These are phyloP conservation scores for Lyophyllum atratum DNA, from an alignment of 768 basidiomycete species.

Conservation along the genomic window DNA sequence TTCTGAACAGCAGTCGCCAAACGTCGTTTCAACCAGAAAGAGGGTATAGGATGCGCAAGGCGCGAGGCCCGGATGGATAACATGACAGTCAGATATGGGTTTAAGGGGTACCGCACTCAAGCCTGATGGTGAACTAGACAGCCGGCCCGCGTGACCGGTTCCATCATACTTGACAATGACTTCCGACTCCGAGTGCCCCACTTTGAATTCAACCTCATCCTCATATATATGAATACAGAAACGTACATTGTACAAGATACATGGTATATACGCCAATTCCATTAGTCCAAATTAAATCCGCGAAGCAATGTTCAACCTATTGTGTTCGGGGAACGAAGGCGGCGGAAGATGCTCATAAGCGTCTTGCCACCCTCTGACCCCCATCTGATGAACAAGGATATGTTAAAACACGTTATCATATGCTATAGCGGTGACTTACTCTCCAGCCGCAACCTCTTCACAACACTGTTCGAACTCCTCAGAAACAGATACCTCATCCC, in stretches of 20 bases:
- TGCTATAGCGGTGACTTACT: conserved; percentile 44
- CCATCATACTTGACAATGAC: not conserved
- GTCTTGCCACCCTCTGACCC: conserved; percentile 72
- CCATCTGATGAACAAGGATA: conserved; percentile 47
- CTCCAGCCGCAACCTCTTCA: conserved; percentile 71
- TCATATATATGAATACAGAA: not conserved
- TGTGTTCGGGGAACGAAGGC: conserved; percentile 58
- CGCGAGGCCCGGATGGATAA: conserved; percentile 25
- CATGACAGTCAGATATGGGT: conserved; percentile 19
- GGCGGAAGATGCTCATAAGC: conserved; percentile 64
- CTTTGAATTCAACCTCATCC: too few species aligned
- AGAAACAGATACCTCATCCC: conserved; percentile 67
- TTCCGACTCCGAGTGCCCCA: too few species aligned
- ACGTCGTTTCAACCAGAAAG: conserved; percentile 20
- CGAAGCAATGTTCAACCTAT: conserved; percentile 12
- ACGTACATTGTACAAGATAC: not conserved
- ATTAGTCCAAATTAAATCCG: not conserved
- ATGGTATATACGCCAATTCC: not conserved
- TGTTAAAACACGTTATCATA: not conserved
- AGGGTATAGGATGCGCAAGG: conserved; percentile 16
- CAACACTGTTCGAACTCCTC: conserved; percentile 71
- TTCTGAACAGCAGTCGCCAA: conserved; percentile 27
- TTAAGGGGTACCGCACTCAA: too few species aligned
- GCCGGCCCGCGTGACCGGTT: not conserved
- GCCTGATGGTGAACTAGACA: not conserved